These are phyloP conservation scores for Tolypocladium inflatum DNA, from an alignment of 2,329 filamentous ascomycete species.

Conservation along the genomic window DNA sequence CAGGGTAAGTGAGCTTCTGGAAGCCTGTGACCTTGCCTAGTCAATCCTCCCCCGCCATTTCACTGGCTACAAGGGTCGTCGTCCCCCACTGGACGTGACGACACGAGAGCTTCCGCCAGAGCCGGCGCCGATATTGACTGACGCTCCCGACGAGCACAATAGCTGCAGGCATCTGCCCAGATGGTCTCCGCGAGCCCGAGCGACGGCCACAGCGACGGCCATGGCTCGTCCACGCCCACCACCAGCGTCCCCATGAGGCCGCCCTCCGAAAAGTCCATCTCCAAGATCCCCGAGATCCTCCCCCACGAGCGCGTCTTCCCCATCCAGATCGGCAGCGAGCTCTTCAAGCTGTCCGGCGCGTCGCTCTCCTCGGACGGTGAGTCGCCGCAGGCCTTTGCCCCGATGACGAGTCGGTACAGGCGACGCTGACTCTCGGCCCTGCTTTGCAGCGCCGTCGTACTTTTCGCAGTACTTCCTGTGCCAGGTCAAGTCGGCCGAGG, in stretches of 20 bases:
- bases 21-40: not conserved
- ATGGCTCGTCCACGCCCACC: slow-evolving; percentile 11
- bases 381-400: slow-evolving; percentile 11
- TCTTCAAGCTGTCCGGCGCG: slow-evolving; percentile 65
- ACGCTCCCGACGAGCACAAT: too few relatives aligned
- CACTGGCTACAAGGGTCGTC: not conserved
- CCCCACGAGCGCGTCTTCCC: slow-evolving; percentile 66
- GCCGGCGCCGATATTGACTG: too few relatives aligned
- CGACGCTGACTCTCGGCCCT: slow-evolving; percentile 4
- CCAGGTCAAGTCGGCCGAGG: slow-evolving; percentile 59
- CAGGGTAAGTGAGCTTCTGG: not conserved
- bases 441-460: slow-evolving; percentile 79
- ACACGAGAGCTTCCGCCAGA: not conserved
- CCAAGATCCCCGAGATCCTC: slow-evolving; percentile 46
- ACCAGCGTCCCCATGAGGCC: slow-evolving; percentile 2
- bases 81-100: not conserved
- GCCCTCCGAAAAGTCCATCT: slow-evolving; percentile 23
- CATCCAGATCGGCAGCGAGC: slow-evolving; percentile 62
- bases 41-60: not conserved
- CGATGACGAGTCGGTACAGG: not conserved
- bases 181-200: slow-evolving; percentile 19
- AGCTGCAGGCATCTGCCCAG: not conserved
- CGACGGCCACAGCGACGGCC: slow-evolving; percentile 15
- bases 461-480: slow-evolving; percentile 91
- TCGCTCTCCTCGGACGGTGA: slow-evolving; percentile 64